phyloP scores from a whole-genome alignment of 768 basidiomycete genomes.

The Cystobasidium tubakii region DNA sequence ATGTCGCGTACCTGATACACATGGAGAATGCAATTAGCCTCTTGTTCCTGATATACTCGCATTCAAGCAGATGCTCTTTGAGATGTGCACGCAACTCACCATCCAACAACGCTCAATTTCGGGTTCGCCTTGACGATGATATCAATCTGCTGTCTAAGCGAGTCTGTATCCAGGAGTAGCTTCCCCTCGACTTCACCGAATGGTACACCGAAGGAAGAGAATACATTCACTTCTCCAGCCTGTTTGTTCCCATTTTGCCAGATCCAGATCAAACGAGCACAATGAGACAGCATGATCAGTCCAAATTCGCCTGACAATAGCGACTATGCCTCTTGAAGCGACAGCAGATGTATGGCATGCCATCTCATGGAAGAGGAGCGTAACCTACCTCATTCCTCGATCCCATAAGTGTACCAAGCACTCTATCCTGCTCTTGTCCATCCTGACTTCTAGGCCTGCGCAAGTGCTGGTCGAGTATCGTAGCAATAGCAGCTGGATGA shows the following conservation, averaged over 20 bases:
- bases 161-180: slow-evolving; percentile 32
- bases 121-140: slow-evolving; percentile 30
- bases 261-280: neutral
- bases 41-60: neutral
- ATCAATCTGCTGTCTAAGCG: slow-evolving; percentile 28
- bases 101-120: slow-evolving; percentile 32
- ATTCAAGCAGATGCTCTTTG: no score
- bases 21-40: neutral
- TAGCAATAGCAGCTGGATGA: slow-evolving; percentile 30
- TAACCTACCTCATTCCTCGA: slow-evolving; percentile 19
- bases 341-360: neutral
- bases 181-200: slow-evolving; percentile 36
- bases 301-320: neutral
- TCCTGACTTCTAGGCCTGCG: slow-evolving; percentile 32
- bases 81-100: no score
- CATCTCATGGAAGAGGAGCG: no score
- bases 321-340: neutral
- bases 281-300: neutral
- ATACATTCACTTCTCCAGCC: slow-evolving; percentile 31
- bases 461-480: slow-evolving; percentile 35
- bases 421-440: slow-evolving; percentile 36
- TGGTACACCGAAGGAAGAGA: slow-evolving; percentile 29
- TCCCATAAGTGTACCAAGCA: slow-evolving; percentile 36
- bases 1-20: slow-evolving; percentile 36
- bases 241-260: neutral